Conservation (phyloP, 2,329 filamentous ascomycete genomes). For the Aspergillus felis region DNA sequence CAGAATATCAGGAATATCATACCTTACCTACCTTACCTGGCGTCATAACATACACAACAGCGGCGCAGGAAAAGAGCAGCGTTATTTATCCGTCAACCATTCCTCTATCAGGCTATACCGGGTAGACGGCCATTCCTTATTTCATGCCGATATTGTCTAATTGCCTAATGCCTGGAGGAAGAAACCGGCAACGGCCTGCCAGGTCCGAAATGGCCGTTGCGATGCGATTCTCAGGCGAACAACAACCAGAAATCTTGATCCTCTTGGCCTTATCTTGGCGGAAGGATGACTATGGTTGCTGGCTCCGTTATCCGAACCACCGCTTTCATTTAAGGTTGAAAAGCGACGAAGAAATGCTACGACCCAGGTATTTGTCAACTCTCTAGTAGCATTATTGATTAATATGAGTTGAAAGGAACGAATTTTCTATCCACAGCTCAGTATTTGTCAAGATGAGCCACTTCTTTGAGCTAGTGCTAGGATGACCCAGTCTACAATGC, state of each 20-base stretch:
- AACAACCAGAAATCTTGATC: conserved; percentile 12
- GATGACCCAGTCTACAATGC: background rate
- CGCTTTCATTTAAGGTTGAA: background rate
- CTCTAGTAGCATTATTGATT: background rate
- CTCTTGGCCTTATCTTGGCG: conserved; percentile 9
- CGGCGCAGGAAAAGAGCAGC: background rate
- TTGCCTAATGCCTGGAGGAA: background rate
- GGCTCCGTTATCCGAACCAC: background rate
- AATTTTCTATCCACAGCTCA: background rate
- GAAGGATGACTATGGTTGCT: background rate
- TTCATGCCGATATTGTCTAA: background rate
- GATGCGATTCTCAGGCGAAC: background rate
- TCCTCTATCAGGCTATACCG: background rate
- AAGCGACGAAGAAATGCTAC: background rate
- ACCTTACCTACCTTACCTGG: too few species aligned
- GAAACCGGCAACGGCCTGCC: background rate
- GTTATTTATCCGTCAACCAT: background rate
- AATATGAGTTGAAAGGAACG: background rate
- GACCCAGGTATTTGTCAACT: background rate
- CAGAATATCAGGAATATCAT: background rate
- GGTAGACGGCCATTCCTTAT: background rate
- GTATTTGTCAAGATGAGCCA: background rate
- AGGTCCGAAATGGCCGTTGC: background rate
- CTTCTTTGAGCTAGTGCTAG: background rate
- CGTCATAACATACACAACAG: background rate